These are phyloP conservation scores for Hibiscus tridactylites DNA, from an alignment of 345 rosid species.

Conservation along the genomic window DNA sequence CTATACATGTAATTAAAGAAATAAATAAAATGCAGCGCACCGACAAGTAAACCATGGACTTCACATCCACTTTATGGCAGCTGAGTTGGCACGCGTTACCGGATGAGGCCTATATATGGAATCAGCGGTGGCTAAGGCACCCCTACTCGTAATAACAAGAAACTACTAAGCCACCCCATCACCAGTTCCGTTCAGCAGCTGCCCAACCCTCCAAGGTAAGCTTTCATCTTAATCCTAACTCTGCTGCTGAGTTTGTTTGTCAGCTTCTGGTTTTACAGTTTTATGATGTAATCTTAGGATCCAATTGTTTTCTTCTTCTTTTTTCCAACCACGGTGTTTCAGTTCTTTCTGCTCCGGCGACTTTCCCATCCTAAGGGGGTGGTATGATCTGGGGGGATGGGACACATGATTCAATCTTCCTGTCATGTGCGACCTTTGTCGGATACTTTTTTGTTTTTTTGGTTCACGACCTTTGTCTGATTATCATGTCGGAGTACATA, in stretches of 20 bases:
- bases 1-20: too few species aligned
- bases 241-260: not conserved
- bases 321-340: not conserved
- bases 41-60: conserved; percentile 4
- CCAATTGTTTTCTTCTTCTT: not conserved
- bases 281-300: not conserved
- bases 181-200: not conserved
- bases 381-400: not conserved
- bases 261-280: not conserved
- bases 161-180: not conserved
- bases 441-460: not conserved
- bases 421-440: not conserved
- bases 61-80: not conserved
- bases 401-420: not conserved
- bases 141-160: not conserved
- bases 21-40: not conserved
- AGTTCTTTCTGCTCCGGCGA: not conserved
- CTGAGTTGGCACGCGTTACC: conserved; percentile 14
- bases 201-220: not conserved
- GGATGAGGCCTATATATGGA: not conserved
- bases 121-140: not conserved
- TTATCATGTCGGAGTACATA: not conserved
- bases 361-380: not conserved
- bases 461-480: not conserved
- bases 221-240: too few species aligned